phyloP scores from a whole-genome alignment of 1,139 yeast genomes.

The Pichia kudriavzevii region DNA sequence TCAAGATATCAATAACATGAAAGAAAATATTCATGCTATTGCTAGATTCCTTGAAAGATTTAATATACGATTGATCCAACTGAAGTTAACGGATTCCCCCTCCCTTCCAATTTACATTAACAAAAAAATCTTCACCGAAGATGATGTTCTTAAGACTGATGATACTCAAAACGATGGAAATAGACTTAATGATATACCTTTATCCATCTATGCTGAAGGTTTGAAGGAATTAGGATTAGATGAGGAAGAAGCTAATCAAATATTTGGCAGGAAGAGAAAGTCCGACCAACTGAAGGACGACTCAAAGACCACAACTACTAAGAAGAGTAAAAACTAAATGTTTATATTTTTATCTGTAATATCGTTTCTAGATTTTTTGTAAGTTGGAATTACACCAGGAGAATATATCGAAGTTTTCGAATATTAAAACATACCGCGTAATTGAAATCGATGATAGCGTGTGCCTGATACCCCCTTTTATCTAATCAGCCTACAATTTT shows the following conservation, averaged over 20 bases:
- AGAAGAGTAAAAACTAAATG: too few species aligned
- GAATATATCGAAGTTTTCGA: too few species aligned
- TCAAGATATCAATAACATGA: slow-evolving; percentile 31
- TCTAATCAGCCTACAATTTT: too few species aligned
- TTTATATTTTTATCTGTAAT: too few species aligned
- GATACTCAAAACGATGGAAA: too few species aligned
- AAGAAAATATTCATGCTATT: slow-evolving; percentile 52
- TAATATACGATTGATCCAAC: slow-evolving; percentile 51
- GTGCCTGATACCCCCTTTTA: too few species aligned
- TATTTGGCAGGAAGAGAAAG: slow-evolving; percentile 9
- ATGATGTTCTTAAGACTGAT: slow-evolving; percentile 27
- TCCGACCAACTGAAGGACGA: too few species aligned
- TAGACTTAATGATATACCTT: slow-evolving; percentile 22
- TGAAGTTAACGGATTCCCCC: slow-evolving; percentile 70
- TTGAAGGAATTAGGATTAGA: slow-evolving; percentile 74
- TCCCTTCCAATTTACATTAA: slow-evolving; percentile 75
- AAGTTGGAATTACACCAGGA: too few species aligned
- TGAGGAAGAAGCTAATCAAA: slow-evolving; percentile 34
- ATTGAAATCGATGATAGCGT: too few species aligned
- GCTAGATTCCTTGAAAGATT: slow-evolving; percentile 40
- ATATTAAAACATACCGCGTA: too few species aligned
- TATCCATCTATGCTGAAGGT: slow-evolving; percentile 62
- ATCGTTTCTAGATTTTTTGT: too few species aligned
- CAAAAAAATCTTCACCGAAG: slow-evolving; percentile 48
- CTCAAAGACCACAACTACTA: too few species aligned